Percentiles rank a stretch among this genome's conserved stretches.
These are phyloP conservation scores for Penicillium sp. DNA, from an alignment of 2,329 filamentous ascomycete species.

Conservation along the genomic window DNA sequence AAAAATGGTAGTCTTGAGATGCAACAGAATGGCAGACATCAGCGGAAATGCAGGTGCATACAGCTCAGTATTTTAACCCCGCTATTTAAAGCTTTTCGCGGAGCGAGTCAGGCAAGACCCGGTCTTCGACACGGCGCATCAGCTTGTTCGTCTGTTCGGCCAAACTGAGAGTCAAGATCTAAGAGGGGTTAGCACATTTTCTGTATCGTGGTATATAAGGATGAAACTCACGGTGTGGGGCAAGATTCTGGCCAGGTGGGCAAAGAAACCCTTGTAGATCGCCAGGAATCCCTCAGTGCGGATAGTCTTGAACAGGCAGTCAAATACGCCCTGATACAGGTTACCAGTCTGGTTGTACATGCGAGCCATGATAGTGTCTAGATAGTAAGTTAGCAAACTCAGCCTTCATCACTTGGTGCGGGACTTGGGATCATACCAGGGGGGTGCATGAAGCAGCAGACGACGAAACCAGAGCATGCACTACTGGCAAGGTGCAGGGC, in stretches of 20 bases:
- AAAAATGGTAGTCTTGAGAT: background rate
- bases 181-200: conserved; percentile 20
- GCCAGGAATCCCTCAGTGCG: conserved; percentile 87
- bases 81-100: conserved; percentile 47
- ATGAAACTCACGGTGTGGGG: conserved; percentile 70
- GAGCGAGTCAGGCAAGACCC: conserved; percentile 49
- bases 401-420: background rate
- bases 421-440: conserved; percentile 60
- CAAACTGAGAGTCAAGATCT: conserved; percentile 84
- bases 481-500: conserved; percentile 86
- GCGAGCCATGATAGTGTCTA: conserved; percentile 95
- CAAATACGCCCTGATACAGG: conserved; percentile 88
- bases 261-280: conserved; percentile 97
- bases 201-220: background rate
- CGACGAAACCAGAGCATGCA: conserved; percentile 87
- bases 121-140: conserved; percentile 73
- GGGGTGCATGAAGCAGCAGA: conserved; percentile 97
- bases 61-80: background rate
- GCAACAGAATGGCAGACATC: background rate
- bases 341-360: conserved; percentile 99
- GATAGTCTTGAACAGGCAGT: conserved; percentile 87
- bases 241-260: conserved; percentile 88
- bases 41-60: background rate
- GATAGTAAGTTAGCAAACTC: conserved; percentile 3
- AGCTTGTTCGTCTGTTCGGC: conserved; percentile 97